A percentile compares a stretch with the other conserved stretches of the same genome.
Conservation (phyloP, 441 rosid genomes). For the Rhodomyrtus psidioides region DNA sequence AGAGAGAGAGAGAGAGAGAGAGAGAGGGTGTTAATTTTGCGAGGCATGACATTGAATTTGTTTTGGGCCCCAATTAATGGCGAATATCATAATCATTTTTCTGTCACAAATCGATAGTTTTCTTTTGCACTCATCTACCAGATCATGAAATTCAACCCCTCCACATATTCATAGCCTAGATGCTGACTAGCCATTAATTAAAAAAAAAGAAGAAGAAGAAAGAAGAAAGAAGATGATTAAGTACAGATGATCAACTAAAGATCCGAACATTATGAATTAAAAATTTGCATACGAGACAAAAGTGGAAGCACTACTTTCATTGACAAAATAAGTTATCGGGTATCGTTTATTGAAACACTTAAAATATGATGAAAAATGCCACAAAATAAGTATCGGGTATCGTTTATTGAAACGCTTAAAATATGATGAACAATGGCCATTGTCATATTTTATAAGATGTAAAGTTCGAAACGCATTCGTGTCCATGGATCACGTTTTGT, state of each 20-base stretch:
- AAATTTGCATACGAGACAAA: background rate
- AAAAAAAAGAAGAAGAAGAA: too few species aligned
- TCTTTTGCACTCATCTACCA: background rate
- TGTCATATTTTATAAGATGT: background rate
- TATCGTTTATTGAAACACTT: background rate
- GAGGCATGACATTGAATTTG: background rate
- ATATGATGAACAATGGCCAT: background rate
- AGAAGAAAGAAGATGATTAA: too few species aligned
- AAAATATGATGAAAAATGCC: background rate
- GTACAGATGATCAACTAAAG: too few species aligned
- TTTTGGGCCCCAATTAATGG: background rate
- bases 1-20: background rate
- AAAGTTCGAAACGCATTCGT: background rate
- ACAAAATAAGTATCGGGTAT: background rate
- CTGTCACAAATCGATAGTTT: background rate
- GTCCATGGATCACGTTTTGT: background rate
- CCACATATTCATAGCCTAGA: background rate
- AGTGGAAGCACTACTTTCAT: background rate
- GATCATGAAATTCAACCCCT: background rate
- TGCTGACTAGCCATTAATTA: too few species aligned
- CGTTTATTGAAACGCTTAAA: background rate
- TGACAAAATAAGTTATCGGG: background rate
- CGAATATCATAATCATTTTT: background rate
- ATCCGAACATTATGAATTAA: too few species aligned
- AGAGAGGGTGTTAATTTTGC: background rate